These are phyloP conservation scores for Penicillium sp. DNA, from an alignment of 2,329 filamentous ascomycete genomes.

Conservation along the genomic window DNA sequence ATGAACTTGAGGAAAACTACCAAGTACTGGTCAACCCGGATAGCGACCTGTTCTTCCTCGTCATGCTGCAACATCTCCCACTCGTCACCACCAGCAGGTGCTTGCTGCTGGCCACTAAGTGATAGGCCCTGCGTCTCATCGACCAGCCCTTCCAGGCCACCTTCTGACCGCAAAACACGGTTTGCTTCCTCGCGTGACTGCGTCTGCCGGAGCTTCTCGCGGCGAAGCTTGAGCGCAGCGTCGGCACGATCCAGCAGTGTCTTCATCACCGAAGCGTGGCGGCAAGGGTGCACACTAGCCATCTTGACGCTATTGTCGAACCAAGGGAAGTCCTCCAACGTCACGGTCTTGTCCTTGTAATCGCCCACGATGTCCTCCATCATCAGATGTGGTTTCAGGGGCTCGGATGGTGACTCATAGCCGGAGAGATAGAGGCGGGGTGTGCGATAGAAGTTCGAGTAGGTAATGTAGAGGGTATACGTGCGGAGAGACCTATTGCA, in stretches of 20 bases:
- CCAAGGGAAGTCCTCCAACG: slow-evolving; percentile 94
- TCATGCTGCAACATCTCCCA: slow-evolving; percentile 60
- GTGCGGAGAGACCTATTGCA: slow-evolving; percentile 69
- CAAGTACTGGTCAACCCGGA: slow-evolving; percentile 51
- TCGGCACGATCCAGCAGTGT: slow-evolving; percentile 92
- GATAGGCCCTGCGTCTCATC: slow-evolving; percentile 67
- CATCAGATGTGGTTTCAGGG: slow-evolving; percentile 78
- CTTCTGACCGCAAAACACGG: slow-evolving; percentile 21
- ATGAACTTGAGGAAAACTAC: slow-evolving; percentile 62
- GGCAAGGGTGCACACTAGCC: slow-evolving; percentile 94
- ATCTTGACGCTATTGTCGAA: slow-evolving; percentile 90
- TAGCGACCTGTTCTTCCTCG: slow-evolving; percentile 48
- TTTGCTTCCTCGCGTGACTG: slow-evolving; percentile 43
- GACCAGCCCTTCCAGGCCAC: slow-evolving; percentile 78
- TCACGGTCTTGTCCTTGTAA: slow-evolving; percentile 98
- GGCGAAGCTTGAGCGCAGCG: slow-evolving; percentile 80
- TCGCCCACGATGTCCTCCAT: slow-evolving; percentile 96
- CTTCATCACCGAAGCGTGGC: slow-evolving; percentile 97
- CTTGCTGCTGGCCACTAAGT: slow-evolving; percentile 49
- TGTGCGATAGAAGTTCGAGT: slow-evolving; percentile 93
- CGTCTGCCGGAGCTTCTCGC: slow-evolving; percentile 70
- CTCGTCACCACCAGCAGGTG: slow-evolving; percentile 51
- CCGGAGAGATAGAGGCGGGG: slow-evolving; percentile 93
- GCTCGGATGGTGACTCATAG: slow-evolving; percentile 74
- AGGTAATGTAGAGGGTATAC: slow-evolving; percentile 98